Conservation (phyloP, 768 basidiomycete genomes). For the Boletus sp. region DNA sequence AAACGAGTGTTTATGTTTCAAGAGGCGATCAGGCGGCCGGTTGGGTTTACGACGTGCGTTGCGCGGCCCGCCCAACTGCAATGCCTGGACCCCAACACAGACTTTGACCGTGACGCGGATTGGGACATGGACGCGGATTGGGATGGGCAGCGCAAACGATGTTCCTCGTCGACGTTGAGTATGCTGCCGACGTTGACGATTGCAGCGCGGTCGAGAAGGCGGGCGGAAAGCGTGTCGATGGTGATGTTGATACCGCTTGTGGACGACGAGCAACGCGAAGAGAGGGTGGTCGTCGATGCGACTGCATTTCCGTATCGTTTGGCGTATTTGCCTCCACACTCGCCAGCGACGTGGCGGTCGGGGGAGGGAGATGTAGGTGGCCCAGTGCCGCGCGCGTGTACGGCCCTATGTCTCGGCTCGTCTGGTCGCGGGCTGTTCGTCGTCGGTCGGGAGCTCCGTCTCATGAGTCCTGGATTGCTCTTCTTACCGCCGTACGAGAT, state of each 20-base stretch:
- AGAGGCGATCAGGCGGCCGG: conserved; percentile 21
- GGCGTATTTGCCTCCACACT: conserved; percentile 9
- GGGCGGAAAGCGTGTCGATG: conserved; percentile 15
- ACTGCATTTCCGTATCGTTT: conserved; percentile 23
- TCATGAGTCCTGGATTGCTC: conserved; percentile 23
- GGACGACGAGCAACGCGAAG: not conserved
- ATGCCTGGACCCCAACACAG: not conserved
- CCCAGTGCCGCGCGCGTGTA: conserved; percentile 5
- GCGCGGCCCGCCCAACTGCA: conserved; percentile 3
- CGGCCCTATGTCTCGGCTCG: conserved; percentile 20
- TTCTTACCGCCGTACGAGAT: conserved; percentile 31
- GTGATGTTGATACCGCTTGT: conserved; percentile 26
- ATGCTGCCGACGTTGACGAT: conserved; percentile 24
- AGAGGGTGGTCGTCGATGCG: not conserved
- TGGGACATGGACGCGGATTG: not conserved
- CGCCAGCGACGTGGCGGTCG: not conserved
- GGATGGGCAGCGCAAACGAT: not conserved
- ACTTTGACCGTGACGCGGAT: not conserved
- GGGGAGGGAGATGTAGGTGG: not conserved
- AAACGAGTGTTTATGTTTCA: conserved; percentile 28
- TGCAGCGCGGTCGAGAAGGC: conserved; percentile 19
- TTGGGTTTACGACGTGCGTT: conserved; percentile 30
- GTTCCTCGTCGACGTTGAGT: not conserved
- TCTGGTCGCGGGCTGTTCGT: conserved; percentile 32
- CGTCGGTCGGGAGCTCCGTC: conserved; percentile 21